Base-by-base conservation (phyloP, 1,284 basidiomycete genomes). In the Marasmius tenuissimus region DNA sequence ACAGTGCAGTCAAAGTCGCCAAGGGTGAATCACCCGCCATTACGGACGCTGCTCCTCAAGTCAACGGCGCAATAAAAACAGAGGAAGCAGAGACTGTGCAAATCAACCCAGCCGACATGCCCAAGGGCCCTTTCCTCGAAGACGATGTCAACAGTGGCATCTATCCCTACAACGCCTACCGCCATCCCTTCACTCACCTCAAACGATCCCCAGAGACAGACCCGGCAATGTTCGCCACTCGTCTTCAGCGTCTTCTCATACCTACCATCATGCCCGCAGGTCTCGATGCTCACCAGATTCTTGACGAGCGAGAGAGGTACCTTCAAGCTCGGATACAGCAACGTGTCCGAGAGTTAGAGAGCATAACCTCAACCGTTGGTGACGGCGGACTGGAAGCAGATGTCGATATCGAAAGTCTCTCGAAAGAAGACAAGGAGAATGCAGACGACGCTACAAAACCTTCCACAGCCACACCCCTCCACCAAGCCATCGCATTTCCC, bases 101-200 rank as follows among this genome's bases (percentile, higher is more conserved):
- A 18, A 72, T 81, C 10, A 78, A 84, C 63, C 73, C 80, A 11
- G 72, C 77, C 2, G 85, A 89, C 65, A 72, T 88, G 61, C 85
- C 89, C 33, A 88, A 88, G 66, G 87, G 85, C 0, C 83, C 86
- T 2, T 88, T 87, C 71, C 81, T 93, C 50, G 94, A 96, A 67
- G 90, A 94, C 72, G 88, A 97, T 71, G 78, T 85, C 52, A 82
- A 85, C 63, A 95, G 93, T 3, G 84, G 88, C 57, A 89, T 98
- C 62, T 97, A 97, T 71, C 97, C 97, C 0, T 98, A 97, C 82
- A 98, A 98, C 74, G 90, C 96, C n/a, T 97, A 90, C 74, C 82
- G 84, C 33, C 88, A 96, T 70, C 97, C 97, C 0, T 91, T 93
- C 69, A 84, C 89, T 3, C 87, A 91, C 67, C 85, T 93, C 65